Conservation (phyloP, 768 basidiomycete species). For the Amanita phalloides region DNA sequence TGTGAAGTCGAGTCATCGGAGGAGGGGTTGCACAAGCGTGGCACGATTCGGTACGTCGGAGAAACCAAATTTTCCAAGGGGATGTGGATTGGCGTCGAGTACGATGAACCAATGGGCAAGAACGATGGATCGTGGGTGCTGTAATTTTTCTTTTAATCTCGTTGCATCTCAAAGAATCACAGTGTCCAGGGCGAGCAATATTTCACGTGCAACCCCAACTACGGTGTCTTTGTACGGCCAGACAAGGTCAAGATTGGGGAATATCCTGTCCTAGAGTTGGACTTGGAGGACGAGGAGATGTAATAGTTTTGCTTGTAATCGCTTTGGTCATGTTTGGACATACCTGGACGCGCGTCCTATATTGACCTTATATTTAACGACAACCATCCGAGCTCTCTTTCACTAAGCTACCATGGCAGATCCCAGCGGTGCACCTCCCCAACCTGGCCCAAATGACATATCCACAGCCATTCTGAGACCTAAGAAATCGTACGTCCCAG, state of each 20-base stretch:
- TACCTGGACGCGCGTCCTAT: conserved; percentile 29
- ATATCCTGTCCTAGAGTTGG: conserved; percentile 75
- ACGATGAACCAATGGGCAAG: conserved; percentile 93
- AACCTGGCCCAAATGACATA: conserved; percentile 79
- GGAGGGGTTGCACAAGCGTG: conserved; percentile 64
- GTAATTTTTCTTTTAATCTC: neutral
- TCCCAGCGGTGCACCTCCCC: conserved; percentile 74
- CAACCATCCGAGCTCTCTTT: conserved; percentile 12
- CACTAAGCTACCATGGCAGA: conserved; percentile 44
- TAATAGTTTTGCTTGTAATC: conserved; percentile 18
- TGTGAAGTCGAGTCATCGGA: conserved; percentile 76
- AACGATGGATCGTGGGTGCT: conserved; percentile 84
- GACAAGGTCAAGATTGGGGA: conserved; percentile 79
- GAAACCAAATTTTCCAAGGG: conserved; percentile 64
- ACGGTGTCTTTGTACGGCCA: conserved; percentile 81
- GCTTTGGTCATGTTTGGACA: conserved; percentile 23
- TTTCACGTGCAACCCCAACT: conserved; percentile 66
- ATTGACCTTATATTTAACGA: conserved; percentile 14
- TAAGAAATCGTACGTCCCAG: conserved; percentile 88
- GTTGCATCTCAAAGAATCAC: neutral
- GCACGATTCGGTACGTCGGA: conserved; percentile 81
- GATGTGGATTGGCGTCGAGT: conserved; percentile 86
- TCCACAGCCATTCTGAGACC: conserved; percentile 93
- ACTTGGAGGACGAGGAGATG: conserved; percentile 65
- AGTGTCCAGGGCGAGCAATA: conserved; percentile 84